These are phyloP conservation scores for Pythium rishiriense DNA, from an alignment of 352 stramenopile species.

Conservation along the genomic window DNA sequence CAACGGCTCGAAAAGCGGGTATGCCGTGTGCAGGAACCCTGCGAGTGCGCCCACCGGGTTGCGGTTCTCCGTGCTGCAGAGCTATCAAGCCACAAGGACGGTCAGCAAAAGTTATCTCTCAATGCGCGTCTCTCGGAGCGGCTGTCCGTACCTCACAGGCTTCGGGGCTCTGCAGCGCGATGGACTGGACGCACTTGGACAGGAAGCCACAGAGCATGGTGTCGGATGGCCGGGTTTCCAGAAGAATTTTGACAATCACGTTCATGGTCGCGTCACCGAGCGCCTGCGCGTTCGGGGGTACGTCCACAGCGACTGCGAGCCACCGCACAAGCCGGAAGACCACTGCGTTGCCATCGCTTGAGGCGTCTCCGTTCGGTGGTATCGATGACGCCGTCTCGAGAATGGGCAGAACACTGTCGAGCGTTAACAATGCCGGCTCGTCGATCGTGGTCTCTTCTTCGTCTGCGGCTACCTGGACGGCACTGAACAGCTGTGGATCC, in stretches of 20 bases:
- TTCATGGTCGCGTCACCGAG: conserved; percentile 41
- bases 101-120: too few species aligned
- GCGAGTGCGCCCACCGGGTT: conserved; percentile 37
- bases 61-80: conserved; percentile 31
- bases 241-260: conserved; percentile 40
- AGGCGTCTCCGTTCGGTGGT: not conserved
- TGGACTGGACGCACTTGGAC: conserved; percentile 42
- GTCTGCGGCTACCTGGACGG: not conserved
- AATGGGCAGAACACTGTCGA: conserved; percentile 37
- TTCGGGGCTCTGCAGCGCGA: conserved; percentile 33
- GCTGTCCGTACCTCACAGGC: conserved; percentile 43
- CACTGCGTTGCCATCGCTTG: conserved; percentile 21
- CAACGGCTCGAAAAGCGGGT: not conserved
- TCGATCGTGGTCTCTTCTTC: not conserved
- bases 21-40: conserved; percentile 33
- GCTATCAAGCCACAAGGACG: conserved; percentile 18
- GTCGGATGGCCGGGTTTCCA: conserved; percentile 25
- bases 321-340: conserved; percentile 57
- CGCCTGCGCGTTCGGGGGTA: conserved; percentile 37
- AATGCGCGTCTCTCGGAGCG: too few species aligned
- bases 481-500: conserved; percentile 31
- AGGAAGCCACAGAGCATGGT: conserved; percentile 46
- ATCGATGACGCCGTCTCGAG: conserved; percentile 30
- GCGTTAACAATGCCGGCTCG: conserved; percentile 34
- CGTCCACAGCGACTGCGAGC: conserved; percentile 44